Evolutionary conservation across 352 stramenopile species (phyloP), one percentile per base, ranked within the genome.

Genomic region (Thalassiosira oceanica): DNA sequence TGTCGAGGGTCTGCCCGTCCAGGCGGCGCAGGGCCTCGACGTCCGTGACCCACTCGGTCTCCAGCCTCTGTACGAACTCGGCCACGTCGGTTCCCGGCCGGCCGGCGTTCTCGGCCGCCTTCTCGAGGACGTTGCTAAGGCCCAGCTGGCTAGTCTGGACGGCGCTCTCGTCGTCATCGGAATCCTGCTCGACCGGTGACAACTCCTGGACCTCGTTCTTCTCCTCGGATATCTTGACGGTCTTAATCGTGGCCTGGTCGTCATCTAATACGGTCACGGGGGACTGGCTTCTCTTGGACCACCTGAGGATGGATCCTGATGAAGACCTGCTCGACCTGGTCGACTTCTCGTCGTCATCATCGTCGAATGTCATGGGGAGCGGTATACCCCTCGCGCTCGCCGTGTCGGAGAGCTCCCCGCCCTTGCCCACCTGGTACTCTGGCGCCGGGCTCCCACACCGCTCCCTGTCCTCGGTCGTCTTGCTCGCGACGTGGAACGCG

Each of bases 1-100:
- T 29, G 49, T 79, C 69, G 31, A 79, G 51, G 1, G 55, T 70
- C 21, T 55, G 44, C 18, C 54, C 42, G 44, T 79, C 69, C 21
- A 79, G 33, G 36, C 69, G 53, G 18, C 69, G 46, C 31, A 79
- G 39, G 2, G 61, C 54, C 35, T 79, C 69, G 11, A 79, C 69
- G 35, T 79, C 69, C 39, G 69, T 79, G 13, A 79, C 69, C 69
- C 69, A 79, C 24, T 79, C 69, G 29, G 70, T 61, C 61, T 67
- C 55, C n/a, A 79, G 48, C 18, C 55, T 31, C 18, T 54, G 63
- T 16, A 70, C 16, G 33, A 61, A 74, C 31, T 58, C 16, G 23
- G 61, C 61, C 1, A 79, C 56, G 35, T 79, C 61, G 31, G 69
- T 37, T n/a, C 50, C 69, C 33, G n/a, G 8, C 13, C 61, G 69